Conservation (phyloP, 1,284 basidiomycete species). For the Puccinia brachypodii region DNA sequence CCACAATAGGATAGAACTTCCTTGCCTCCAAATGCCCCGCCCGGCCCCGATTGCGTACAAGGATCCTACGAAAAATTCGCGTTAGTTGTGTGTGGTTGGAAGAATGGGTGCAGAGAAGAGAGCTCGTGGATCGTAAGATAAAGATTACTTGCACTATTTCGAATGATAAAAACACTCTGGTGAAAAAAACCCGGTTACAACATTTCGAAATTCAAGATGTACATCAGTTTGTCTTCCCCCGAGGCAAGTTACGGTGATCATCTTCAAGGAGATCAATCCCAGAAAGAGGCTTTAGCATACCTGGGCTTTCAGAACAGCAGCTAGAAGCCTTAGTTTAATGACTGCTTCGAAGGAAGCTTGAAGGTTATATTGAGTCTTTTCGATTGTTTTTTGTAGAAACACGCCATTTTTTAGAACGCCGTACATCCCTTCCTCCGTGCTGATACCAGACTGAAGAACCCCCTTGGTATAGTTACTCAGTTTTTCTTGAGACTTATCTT, state of each 20-base stretch:
- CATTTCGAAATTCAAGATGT: not conserved
- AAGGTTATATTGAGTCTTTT: conserved; percentile 28
- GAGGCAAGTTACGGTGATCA: not conserved
- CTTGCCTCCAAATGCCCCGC: conserved; percentile 21
- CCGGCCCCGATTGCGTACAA: conserved; percentile 20
- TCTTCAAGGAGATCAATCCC: not conserved
- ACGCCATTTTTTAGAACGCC: conserved; percentile 41
- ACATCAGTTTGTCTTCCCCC: not conserved
- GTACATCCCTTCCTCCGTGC: conserved; percentile 43
- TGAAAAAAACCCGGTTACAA: not conserved
- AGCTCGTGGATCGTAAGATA: not conserved
- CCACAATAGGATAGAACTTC: conserved; percentile 39
- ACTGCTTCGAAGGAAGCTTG: conserved; percentile 31
- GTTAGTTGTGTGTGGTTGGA: not conserved
- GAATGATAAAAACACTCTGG: conserved; percentile 38
- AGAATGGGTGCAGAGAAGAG: not conserved
- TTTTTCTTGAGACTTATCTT: conserved; percentile 45
- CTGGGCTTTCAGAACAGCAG: conserved; percentile 42
- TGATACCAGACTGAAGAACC: conserved; percentile 36
- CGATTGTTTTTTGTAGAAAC: conserved; percentile 24
- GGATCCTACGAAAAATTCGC: conserved; percentile 36
- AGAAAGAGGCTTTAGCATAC: not conserved
- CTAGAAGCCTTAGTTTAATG: conserved; percentile 35
- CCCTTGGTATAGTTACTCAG: conserved; percentile 32
- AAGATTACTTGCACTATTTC: conserved; percentile 37